Evolutionary conservation across 2,329 filamentous ascomycete genomes (phyloP).

Genomic region (Cytospora piceae): DNA sequence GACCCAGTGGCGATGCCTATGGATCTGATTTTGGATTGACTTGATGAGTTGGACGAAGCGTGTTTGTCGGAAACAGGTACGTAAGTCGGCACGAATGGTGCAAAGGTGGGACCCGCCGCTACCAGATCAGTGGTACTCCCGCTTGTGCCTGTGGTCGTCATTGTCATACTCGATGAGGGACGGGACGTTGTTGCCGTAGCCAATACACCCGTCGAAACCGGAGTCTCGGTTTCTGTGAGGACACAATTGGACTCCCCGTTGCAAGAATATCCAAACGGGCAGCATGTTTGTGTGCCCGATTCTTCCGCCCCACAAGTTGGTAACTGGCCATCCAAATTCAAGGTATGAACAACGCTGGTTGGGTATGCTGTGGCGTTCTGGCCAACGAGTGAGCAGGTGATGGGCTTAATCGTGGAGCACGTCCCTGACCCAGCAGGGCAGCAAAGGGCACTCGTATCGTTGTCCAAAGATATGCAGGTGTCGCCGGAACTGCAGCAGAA

Average conservation of each 20-base stretch:
- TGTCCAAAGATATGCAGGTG: constrained; percentile 22
- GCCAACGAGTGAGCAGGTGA: constrained; percentile 24
- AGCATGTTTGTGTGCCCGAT: constrained; percentile 19
- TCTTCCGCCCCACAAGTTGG: constrained; percentile 19
- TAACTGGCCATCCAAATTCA: constrained; percentile 23
- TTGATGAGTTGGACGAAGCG: constrained; percentile 12
- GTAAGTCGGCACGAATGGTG: constrained; percentile 3
- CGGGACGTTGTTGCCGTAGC: constrained; percentile 15
- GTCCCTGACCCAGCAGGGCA: constrained; percentile 20
- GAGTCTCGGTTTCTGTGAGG: constrained; percentile 8
- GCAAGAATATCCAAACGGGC: constrained; percentile 29
- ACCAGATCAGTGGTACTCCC: constrained; percentile 8
- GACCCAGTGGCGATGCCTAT: constrained; percentile 28
- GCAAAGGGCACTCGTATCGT: constrained; percentile 26
- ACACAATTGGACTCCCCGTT: constrained; percentile 17
- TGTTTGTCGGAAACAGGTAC: neutral
- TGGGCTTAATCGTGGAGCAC: constrained; percentile 24
- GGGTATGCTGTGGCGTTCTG: constrained; percentile 27
- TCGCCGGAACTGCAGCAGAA: constrained; percentile 26
- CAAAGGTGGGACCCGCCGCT: constrained; percentile 1
- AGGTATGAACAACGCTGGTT: constrained; percentile 21
- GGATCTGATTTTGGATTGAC: neutral
- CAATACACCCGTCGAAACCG: constrained; percentile 13
- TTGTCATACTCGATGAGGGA: neutral
- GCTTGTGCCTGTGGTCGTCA: constrained; percentile 2